phyloP scores from a whole-genome alignment of 1,284 basidiomycete species.

The Heterobasidion annosum region DNA sequence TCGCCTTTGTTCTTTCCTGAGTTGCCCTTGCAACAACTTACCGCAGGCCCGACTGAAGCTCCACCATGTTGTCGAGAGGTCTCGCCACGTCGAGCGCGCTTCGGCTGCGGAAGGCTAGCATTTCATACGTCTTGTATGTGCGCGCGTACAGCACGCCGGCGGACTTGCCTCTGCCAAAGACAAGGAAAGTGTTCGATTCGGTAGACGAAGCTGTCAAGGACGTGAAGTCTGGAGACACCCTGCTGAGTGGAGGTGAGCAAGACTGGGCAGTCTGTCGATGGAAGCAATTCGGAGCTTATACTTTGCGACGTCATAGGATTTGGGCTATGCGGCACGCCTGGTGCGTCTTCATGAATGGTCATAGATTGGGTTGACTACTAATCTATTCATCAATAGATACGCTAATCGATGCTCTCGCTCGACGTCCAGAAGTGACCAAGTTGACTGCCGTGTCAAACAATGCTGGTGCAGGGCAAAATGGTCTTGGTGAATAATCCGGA shows the following conservation, averaged over 20 bases:
- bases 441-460: conserved; percentile 90
- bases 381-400: conserved; percentile 43
- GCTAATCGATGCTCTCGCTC: conserved; percentile 72
- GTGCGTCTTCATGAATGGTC: conserved; percentile 24
- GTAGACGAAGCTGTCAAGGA: conserved; percentile 49
- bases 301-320: conserved; percentile 45
- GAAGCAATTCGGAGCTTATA: not conserved
- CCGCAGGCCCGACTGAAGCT: not conserved
- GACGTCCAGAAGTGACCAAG: conserved; percentile 61
- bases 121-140: not conserved
- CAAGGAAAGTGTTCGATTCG: conserved; percentile 43
- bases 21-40: not conserved
- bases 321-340: conserved; percentile 70
- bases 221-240: conserved; percentile 50
- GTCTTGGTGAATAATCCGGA: conserved; percentile 53
- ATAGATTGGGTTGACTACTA: not conserved
- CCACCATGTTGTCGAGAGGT: not conserved
- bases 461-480: conserved; percentile 70
- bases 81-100: not conserved
- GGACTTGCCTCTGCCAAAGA: conserved; percentile 21
- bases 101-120: not conserved
- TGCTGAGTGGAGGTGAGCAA: conserved; percentile 74
- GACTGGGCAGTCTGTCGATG: not conserved
- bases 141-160: conserved; percentile 18
- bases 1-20: not conserved